Evolutionary conservation across 2,329 filamentous ascomycete species (phyloP).

Genomic region (Fusarium paranaense): DNA sequence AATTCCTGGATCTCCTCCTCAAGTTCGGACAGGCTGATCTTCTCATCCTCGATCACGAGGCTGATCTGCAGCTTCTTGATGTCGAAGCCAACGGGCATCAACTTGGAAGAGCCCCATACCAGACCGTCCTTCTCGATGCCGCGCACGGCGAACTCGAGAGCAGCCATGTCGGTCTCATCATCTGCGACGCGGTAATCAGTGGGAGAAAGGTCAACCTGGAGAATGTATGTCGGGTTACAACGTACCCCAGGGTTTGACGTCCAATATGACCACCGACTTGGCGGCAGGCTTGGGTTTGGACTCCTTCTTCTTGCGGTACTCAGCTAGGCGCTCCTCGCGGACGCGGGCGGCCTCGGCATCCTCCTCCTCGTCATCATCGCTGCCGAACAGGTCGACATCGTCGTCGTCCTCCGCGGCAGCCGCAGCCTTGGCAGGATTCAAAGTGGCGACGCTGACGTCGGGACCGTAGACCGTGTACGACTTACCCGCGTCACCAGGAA

Average conservation of each 20-base stretch:
- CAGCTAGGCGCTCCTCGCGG: constrained; percentile 89
- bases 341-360: constrained; percentile 86
- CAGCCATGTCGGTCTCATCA: constrained; percentile 92
- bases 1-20: constrained; percentile 84
- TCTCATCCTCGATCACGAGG: constrained; percentile 97
- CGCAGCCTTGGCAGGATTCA: constrained; percentile 59
- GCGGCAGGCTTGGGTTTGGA: constrained; percentile 90
- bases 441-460: constrained; percentile 80
- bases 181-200: constrained; percentile 59
- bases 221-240: too few species aligned
- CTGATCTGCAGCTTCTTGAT: constrained; percentile 99
- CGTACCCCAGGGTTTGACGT: constrained; percentile 98
- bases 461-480: constrained; percentile 92
- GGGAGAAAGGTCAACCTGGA: constrained; percentile 46
- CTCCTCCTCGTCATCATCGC: constrained; percentile 82
- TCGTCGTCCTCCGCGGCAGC: constrained; percentile 62
- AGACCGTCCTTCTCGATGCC: constrained; percentile 92
- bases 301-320: constrained; percentile 98
- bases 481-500: constrained; percentile 91
- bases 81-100: constrained; percentile 92
- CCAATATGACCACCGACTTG: constrained; percentile 95
- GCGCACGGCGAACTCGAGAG: constrained; percentile 83
- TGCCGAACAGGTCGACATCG: constrained; percentile 93
- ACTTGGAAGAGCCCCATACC: constrained; percentile 92
- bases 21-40: constrained; percentile 84